These are phyloP conservation scores for Pseudogymnoascus sp. DNA, from an alignment of 2,329 filamentous ascomycete genomes.

Conservation along the genomic window DNA sequence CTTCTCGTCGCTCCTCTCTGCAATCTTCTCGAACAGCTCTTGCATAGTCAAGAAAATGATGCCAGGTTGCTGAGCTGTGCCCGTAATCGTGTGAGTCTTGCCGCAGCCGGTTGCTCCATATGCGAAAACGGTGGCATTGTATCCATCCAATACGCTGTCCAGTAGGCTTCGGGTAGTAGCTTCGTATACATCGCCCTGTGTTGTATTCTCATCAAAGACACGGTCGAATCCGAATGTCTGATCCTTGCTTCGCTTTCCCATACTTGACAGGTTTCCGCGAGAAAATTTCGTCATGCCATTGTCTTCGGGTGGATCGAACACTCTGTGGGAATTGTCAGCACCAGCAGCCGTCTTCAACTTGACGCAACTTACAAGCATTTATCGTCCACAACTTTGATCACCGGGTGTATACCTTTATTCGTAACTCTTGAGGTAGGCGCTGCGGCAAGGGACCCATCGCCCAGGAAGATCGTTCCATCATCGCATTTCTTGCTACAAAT, in stretches of 20 bases:
- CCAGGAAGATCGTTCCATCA: conserved; percentile 85
- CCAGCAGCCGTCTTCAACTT: not conserved
- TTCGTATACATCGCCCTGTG: conserved; percentile 91
- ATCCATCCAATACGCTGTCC: conserved; percentile 91
- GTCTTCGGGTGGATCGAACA: conserved; percentile 96
- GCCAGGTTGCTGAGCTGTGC: conserved; percentile 83
- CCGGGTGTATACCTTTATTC: conserved; percentile 77
- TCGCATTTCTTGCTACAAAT: conserved; percentile 46
- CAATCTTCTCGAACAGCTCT: conserved; percentile 92
- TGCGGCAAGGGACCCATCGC: conserved; percentile 88
- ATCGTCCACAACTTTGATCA: conserved; percentile 95
- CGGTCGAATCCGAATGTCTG: conserved; percentile 95
- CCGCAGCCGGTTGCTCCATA: conserved; percentile 97
- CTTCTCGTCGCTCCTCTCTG: conserved; percentile 79
- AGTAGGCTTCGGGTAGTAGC: conserved; percentile 81
- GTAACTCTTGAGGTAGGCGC: conserved; percentile 76
- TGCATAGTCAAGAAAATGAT: conserved; percentile 99
- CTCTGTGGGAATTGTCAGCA: conserved; percentile 42
- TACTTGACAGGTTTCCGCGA: conserved; percentile 64
- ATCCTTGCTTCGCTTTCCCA: conserved; percentile 90
- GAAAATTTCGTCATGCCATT: conserved; percentile 84
- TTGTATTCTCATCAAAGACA: conserved; percentile 92
- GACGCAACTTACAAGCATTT: conserved; percentile 70
- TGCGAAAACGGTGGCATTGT: conserved; percentile 97
- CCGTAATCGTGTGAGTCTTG: conserved; percentile 96